Base-by-base conservation (phyloP, 371 early-diverging fungal genomes). In the Batkoa obscura region DNA sequence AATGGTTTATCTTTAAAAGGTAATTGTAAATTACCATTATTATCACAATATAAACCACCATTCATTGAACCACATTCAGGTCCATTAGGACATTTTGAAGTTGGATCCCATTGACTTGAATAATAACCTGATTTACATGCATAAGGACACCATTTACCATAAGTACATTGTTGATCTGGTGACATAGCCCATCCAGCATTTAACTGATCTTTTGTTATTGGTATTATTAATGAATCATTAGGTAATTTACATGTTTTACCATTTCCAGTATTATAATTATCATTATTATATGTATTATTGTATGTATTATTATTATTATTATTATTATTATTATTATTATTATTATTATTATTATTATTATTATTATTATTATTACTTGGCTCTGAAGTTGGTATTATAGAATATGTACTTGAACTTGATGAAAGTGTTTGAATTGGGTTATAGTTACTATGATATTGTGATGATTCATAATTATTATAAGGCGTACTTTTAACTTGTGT, bases 121-220 rank as follows among this genome's bases (percentile, higher is more conserved):
- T 45, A 56, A 10, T 32, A 32, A 17, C 56, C 56, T 3, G 56
- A 47, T 6, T n/a, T 30, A 23, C 56, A 56, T 3, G 56, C 56
- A 35, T 56, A 56, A 1, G 56, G 33, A 46, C 56, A 56, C 32
- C 36, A 56, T 17, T 15, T 32, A 35, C 47, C 47, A 2, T 23
- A 37, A 15, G 12, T 35, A 31, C 56, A 56, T 12, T 34, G 3
- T 15, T 47, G 46, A 15, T 47, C 34, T 17, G 46, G 46, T 13
- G 43, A 33, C 70, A 70, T 69, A 17, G 70, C 70, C 70, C 70
- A 70, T 3, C 70, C 70, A 17, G 59, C 62, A 60, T 70, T 70
- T 1, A 15, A 30, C 2, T 39, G 23, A 30, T 0, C 1, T 0
- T 67, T 62, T 0, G 71, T 71, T 12, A 71, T 60, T 0, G 69